Evolutionary conservation across 345 rosid species (phyloP).

Genomic region (Acer yangbiense): DNA sequence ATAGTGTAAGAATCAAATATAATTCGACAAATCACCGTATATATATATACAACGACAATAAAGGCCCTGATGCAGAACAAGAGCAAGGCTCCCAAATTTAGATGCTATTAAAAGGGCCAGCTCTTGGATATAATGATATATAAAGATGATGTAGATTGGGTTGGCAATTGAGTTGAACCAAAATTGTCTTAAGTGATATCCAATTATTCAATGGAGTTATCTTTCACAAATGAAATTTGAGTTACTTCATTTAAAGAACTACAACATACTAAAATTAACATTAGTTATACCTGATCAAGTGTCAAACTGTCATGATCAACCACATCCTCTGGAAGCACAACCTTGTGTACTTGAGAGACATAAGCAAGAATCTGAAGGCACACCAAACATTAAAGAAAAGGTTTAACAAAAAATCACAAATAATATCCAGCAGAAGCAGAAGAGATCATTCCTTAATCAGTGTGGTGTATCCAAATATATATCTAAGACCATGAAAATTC

Average conservation of each 20-base stretch:
- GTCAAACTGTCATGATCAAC: constrained; percentile 68
- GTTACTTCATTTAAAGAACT: background rate
- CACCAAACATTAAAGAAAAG: background rate
- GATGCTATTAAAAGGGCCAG: constrained; percentile 3
- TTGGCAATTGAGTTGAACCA: background rate
- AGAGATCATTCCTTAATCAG: background rate
- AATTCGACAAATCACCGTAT: background rate
- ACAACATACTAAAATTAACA: background rate
- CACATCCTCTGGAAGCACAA: constrained; percentile 73
- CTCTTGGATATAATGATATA: background rate
- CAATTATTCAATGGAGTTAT: background rate
- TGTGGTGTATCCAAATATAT: background rate
- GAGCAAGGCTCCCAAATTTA: background rate
- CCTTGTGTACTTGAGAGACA: constrained; percentile 90
- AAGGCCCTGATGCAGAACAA: background rate
- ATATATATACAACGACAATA: background rate
- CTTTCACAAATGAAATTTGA: constrained; percentile 5
- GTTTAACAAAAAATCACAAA: background rate
- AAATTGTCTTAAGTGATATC: background rate
- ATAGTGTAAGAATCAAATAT: background rate
- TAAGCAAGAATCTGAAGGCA: constrained; percentile 79
- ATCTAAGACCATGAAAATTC: background rate
- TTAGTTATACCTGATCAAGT: constrained; percentile 69
- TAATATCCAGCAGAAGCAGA: background rate
- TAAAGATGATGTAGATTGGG: background rate